Percentiles rank a stretch among this genome's conserved stretches.
Conservation (phyloP, 805 yeast species). For the Saccharomycopsis oosterbeekiorum region DNA sequence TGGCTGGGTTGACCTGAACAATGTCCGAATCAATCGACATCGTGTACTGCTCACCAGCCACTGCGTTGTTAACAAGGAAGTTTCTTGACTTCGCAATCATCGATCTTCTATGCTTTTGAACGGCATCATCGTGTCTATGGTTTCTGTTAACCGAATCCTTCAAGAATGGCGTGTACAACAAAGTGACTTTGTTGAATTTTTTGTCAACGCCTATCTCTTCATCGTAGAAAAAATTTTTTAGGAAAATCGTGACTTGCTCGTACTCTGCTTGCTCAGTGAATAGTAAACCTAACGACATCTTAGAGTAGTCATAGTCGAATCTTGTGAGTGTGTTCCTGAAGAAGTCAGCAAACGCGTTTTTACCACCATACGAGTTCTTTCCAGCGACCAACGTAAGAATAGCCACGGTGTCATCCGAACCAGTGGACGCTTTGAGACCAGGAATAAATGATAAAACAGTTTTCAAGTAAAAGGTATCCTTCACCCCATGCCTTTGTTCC, state of each 20-base stretch:
- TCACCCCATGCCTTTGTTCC: not conserved
- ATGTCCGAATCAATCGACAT: constrained; percentile 29
- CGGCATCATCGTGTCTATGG: constrained; percentile 13
- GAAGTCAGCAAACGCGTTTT: constrained; percentile 27
- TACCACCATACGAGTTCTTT: constrained; percentile 29
- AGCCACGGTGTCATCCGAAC: not conserved
- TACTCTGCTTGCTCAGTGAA: constrained; percentile 10
- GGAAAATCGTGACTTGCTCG: not conserved
- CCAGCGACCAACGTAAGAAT: constrained; percentile 10
- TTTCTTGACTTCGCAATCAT: constrained; percentile 25
- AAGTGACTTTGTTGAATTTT: constrained; percentile 12
- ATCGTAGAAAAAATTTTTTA: constrained; percentile 8
- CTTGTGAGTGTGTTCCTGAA: constrained; percentile 24
- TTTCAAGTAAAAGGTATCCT: constrained; percentile 1
- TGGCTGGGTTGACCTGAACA: constrained; percentile 21
- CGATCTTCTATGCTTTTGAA: constrained; percentile 25
- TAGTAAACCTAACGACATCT: constrained; percentile 21
- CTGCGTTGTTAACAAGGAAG: constrained; percentile 22
- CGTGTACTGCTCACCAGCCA: constrained; percentile 24
- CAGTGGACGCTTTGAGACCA: constrained; percentile 1
- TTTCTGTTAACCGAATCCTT: constrained; percentile 7
- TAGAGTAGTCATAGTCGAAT: constrained; percentile 23
- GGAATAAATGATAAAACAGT: constrained; percentile 8
- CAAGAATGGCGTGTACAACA: constrained; percentile 17
- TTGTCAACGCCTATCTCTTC: constrained; percentile 12